phyloP scores from a whole-genome alignment of 75 land plant species.

The Pinus taeda region DNA sequence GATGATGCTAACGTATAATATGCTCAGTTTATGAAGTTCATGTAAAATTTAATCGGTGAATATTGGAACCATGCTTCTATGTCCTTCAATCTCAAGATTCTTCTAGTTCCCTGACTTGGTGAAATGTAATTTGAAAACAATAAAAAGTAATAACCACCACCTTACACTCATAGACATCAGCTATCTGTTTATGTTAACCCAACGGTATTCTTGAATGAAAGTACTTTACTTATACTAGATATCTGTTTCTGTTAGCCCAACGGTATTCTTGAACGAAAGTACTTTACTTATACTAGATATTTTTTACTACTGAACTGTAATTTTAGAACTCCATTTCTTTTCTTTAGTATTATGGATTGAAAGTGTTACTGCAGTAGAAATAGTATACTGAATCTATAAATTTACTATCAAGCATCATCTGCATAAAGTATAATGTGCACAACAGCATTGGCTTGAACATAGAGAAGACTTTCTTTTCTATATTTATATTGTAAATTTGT shows the following conservation, averaged over 20 bases:
- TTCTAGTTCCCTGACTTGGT: neutral
- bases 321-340: neutral
- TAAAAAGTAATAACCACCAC: neutral
- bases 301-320: neutral
- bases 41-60: neutral
- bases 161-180: neutral
- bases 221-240: neutral
- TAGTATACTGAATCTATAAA: neutral
- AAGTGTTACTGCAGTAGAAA: neutral
- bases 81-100: neutral
- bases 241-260: neutral
- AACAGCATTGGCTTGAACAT: neutral
- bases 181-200: neutral
- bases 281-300: neutral
- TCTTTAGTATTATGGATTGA: neutral
- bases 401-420: neutral
- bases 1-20: neutral
- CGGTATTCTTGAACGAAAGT: neutral
- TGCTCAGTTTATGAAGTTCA: neutral
- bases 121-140: neutral
- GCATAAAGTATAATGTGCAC: neutral
- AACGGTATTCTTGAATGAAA: neutral
- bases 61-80: neutral
- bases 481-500: neutral
- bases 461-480: neutral